Percentiles rank a stretch among this genome's conserved stretches.
These are phyloP conservation scores for Parathielavia appendiculata DNA, from an alignment of 495 filamentous ascomycete genomes.

Conservation along the genomic window DNA sequence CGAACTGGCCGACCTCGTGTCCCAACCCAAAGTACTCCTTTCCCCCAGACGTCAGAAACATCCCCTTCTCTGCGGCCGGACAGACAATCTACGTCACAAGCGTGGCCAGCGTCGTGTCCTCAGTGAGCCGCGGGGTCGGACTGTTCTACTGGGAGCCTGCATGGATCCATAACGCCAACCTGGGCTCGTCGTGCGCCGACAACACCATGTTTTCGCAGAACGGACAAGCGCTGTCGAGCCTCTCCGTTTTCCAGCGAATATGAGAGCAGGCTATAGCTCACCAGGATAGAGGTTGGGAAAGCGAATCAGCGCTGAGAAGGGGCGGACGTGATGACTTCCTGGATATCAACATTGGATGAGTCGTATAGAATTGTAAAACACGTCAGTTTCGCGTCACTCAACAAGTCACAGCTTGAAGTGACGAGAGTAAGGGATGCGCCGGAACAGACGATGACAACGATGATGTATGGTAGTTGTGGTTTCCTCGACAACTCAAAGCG, in stretches of 20 bases:
- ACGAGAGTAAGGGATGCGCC: too few relatives aligned
- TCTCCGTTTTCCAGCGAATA: constrained; percentile 31
- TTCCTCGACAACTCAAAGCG: too few relatives aligned
- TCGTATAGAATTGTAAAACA: too few relatives aligned
- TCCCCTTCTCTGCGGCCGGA: constrained; percentile 57
- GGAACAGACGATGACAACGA: too few relatives aligned
- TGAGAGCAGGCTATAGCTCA: not conserved
- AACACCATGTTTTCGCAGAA: constrained; percentile 43
- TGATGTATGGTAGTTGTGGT: too few relatives aligned
- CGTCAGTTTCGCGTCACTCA: too few relatives aligned
- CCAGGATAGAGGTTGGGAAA: not conserved
- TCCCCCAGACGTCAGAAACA: constrained; percentile 50
- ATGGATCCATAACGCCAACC: constrained; percentile 58
- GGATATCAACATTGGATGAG: too few relatives aligned
- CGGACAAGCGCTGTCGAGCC: constrained; percentile 31
- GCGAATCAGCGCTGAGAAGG: not conserved
- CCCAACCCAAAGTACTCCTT: constrained; percentile 51
- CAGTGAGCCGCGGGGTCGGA: constrained; percentile 47
- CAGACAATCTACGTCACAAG: constrained; percentile 54
- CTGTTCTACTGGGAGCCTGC: constrained; percentile 71
- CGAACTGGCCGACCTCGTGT: constrained; percentile 61
- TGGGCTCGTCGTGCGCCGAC: constrained; percentile 49
- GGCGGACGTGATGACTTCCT: too few relatives aligned
- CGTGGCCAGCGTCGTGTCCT: constrained; percentile 50
- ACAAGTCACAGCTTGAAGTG: too few relatives aligned